Base-by-base conservation (phyloP, 352 stramenopile genomes). In the Thalassiosira exigua region DNA sequence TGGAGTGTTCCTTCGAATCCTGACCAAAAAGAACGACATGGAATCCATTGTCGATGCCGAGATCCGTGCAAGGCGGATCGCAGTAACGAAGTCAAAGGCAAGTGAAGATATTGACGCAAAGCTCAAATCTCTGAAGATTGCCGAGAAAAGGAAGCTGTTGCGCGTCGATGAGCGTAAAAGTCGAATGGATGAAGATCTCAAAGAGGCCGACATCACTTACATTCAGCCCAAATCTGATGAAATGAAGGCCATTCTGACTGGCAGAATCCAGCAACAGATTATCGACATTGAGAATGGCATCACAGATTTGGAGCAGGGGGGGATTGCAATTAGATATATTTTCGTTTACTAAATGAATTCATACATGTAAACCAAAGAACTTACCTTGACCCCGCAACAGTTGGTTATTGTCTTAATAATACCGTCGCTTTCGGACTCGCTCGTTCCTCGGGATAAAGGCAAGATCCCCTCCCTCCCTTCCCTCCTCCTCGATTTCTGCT, bases 21-120 rank as follows among this genome's bases (percentile, higher is more conserved):
- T 68, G 33, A 54, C 36, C 19, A 68, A 68, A 22, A 68, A 68
- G 58, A 54, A 68, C 30, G 39, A 30, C 2, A 1, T 27, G 0
- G 58, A 68, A 22, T 1, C 1, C 1, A n/a, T 32, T 26, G 39
- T 68, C 32, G 22, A 54, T 22, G 58, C 58, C 9, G 58, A 68
- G 36, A 54, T 68, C n/a, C 1, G 4, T 11, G 36, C 24, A 22
- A 22, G 58, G 9, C 2, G n/a, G 32, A 66, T 66, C 11, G 4
- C 9, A n/a, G 14, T 56, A 12, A 56, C n/a, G n/a, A n/a, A n/a
- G n/a, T n/a, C 24, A 30, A 46, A 66, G 24, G 5, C 24, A 51
- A 0, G 17, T 5, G 21, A 7, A 21, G 1, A 27, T 9, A 4
- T 14, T 1, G n/a, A n/a, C n/a, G n/a, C n/a, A n/a, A n/a, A n/a